Conservation (phyloP, 306 rosid species). For the Malus sieversii region DNA sequence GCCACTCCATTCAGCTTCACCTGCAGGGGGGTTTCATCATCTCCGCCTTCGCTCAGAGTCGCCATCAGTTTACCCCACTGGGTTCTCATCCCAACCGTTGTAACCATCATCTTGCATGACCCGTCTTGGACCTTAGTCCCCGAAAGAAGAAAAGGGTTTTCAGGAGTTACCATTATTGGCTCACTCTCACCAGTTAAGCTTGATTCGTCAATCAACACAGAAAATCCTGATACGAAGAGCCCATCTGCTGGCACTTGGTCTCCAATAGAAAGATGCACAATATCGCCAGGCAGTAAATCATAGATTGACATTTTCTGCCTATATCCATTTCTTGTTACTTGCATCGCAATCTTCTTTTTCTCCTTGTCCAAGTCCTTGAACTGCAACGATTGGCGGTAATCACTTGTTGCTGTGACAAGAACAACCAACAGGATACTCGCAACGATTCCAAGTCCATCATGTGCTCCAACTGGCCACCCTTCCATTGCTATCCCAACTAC, state of each 20-base stretch:
- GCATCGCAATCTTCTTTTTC: slow-evolving; percentile 81
- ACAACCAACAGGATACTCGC: slow-evolving; percentile 93
- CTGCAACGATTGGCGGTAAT: slow-evolving; percentile 86
- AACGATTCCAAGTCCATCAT: slow-evolving; percentile 93
- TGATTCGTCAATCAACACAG: slow-evolving; percentile 78
- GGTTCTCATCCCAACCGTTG: slow-evolving; percentile 95
- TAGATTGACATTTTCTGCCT: slow-evolving; percentile 93
- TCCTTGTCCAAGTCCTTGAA: slow-evolving; percentile 96
- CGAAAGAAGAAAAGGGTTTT: slow-evolving; percentile 81
- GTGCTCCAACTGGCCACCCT: slow-evolving; percentile 95
- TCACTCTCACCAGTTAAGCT: slow-evolving; percentile 98
- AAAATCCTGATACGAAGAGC: slow-evolving; percentile 76
- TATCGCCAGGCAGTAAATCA: slow-evolving; percentile 88
- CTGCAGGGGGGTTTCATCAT: slow-evolving; percentile 94
- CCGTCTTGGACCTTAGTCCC: slow-evolving; percentile 97
- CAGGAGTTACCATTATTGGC: slow-evolving; percentile 61
- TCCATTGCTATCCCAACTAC: slow-evolving; percentile 75
- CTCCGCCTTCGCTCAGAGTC: slow-evolving; percentile 93
- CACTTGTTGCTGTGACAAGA: slow-evolving; percentile 89
- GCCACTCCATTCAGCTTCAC: slow-evolving; percentile 97
- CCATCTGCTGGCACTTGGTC: slow-evolving; percentile 97
- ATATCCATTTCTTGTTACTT: slow-evolving; percentile 78
- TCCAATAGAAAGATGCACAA: slow-evolving; percentile 84
- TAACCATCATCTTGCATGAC: slow-evolving; percentile 84
- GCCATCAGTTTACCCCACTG: slow-evolving; percentile 99